Percentiles rank a stretch among this genome's conserved stretches.
Evolutionary conservation across 2,329 filamentous ascomycete species (phyloP).

Genomic region (Verticillium nubilum): DNA sequence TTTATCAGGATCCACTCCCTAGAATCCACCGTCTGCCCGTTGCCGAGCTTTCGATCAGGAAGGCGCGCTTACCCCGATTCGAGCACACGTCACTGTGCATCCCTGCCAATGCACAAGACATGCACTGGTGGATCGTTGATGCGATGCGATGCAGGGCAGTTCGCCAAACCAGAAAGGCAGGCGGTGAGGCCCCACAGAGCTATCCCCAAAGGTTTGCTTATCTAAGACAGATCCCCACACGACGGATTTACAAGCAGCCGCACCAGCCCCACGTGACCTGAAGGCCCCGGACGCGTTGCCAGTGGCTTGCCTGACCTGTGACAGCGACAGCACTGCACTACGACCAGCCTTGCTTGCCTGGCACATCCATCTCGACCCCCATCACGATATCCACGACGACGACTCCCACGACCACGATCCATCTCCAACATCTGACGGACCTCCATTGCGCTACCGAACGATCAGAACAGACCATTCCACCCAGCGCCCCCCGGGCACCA

Average conservation of each 20-base stretch:
- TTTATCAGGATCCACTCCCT: background rate
- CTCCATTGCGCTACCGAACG: background rate
- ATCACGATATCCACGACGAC: conserved; percentile 7
- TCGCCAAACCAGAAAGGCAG: background rate
- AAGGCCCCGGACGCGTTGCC: conserved; percentile 11
- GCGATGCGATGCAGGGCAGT: background rate
- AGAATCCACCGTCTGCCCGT: background rate
- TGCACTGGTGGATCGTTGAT: background rate
- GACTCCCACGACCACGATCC: conserved; percentile 5
- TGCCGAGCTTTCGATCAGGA: background rate
- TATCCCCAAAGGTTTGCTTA: background rate
- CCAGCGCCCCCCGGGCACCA: conserved; percentile 9
- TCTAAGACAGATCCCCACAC: background rate
- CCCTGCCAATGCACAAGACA: background rate
- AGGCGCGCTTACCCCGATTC: background rate
- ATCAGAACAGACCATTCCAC: background rate
- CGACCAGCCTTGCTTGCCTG: conserved; percentile 17
- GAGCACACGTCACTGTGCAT: background rate
- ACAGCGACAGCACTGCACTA: background rate
- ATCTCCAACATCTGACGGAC: background rate
- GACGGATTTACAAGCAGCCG: background rate
- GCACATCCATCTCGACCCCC: conserved; percentile 9
- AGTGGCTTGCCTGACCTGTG: conserved; percentile 11
- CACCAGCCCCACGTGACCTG: background rate
- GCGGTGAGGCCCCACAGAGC: background rate